phyloP scores from a whole-genome alignment of 2,329 filamentous ascomycete genomes.

The Colletotrichum lindemuthianum region DNA sequence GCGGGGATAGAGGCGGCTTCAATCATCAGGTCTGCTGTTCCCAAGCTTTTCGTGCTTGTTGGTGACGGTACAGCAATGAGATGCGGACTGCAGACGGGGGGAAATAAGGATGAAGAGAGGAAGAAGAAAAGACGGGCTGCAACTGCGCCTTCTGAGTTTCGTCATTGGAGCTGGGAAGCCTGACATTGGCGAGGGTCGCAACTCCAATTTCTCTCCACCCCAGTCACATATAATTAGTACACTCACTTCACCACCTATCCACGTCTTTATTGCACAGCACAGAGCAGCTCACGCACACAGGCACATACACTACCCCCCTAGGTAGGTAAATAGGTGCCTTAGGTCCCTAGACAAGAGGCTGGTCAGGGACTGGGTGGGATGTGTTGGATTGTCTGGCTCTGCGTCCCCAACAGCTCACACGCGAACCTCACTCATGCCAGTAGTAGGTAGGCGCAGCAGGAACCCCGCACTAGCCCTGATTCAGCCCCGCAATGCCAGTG shows the following conservation, averaged over 20 bases:
- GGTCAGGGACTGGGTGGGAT: background rate
- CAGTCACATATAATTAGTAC: slow-evolving; percentile 28
- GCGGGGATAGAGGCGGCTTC: slow-evolving; percentile 28
- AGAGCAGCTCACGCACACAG: slow-evolving; percentile 4
- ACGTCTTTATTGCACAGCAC: slow-evolving; percentile 8
- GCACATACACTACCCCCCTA: too few relatives aligned
- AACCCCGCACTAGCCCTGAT: slow-evolving; percentile 37
- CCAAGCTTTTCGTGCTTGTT: slow-evolving; percentile 6
- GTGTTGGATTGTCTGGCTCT: too few relatives aligned
- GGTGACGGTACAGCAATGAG: background rate
- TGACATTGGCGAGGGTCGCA: slow-evolving; percentile 19
- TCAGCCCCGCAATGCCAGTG: slow-evolving; percentile 10
- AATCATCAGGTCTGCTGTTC: slow-evolving; percentile 29
- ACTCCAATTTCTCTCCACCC: slow-evolving; percentile 32
- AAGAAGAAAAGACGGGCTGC: slow-evolving; percentile 25
- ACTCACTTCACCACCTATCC: slow-evolving; percentile 4
- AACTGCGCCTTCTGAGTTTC: slow-evolving; percentile 22
- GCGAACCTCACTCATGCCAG: slow-evolving; percentile 8
- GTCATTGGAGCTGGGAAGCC: slow-evolving; percentile 28
- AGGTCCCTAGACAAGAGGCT: background rate
- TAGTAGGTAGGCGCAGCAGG: slow-evolving; percentile 27
- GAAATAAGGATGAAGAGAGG: slow-evolving; percentile 9
- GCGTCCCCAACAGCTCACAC: too few relatives aligned
- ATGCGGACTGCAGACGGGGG: background rate
- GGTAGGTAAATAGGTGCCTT: too few relatives aligned